Percentiles rank a stretch among this genome's conserved stretches.
These are phyloP conservation scores for Mortierella hygrophila DNA, from an alignment of 192 early-diverging fungal genomes.

Conservation along the genomic window DNA sequence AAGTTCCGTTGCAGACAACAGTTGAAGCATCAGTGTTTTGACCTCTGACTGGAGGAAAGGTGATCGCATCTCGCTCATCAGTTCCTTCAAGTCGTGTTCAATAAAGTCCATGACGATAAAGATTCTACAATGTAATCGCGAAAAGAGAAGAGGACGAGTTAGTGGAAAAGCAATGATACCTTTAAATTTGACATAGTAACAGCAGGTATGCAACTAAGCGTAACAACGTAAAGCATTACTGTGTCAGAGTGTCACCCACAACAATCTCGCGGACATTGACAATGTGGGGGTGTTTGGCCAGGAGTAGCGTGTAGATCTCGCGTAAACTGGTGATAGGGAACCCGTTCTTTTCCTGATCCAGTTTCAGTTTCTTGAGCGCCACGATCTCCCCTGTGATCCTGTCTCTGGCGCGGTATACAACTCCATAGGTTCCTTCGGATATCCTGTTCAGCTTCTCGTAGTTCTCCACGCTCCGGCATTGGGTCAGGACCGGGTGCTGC, in stretches of 20 bases:
- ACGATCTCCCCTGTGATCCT: slow-evolving; percentile 79
- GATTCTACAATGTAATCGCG: slow-evolving; percentile 67
- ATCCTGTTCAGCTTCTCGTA: slow-evolving; percentile 97
- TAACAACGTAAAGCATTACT: slow-evolving; percentile 56
- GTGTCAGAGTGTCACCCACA: slow-evolving; percentile 71
- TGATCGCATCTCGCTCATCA: slow-evolving; percentile 87
- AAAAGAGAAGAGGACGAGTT: not conserved
- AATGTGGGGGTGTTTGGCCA: slow-evolving; percentile 88
- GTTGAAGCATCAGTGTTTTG: slow-evolving; percentile 81
- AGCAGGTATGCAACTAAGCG: not conserved
- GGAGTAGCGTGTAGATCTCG: slow-evolving; percentile 80
- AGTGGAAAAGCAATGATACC: not conserved
- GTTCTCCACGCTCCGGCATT: slow-evolving; percentile 82
- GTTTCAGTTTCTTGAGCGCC: slow-evolving; percentile 69
- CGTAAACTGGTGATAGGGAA: slow-evolving; percentile 85
- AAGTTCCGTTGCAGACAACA: slow-evolving; percentile 70
- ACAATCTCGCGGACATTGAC: slow-evolving; percentile 86
- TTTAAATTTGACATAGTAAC: not conserved
- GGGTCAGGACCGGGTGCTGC: slow-evolving; percentile 61
- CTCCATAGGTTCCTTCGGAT: slow-evolving; percentile 96
- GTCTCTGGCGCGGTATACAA: slow-evolving; percentile 94
- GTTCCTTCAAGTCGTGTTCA: slow-evolving; percentile 92
- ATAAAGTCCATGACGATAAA: slow-evolving; percentile 99
- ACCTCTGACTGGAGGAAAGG: slow-evolving; percentile 91
- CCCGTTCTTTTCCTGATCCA: slow-evolving; percentile 74